Evolutionary conservation across 257 asterid genomes (phyloP).

Genomic region (Solanum verrucosum): DNA sequence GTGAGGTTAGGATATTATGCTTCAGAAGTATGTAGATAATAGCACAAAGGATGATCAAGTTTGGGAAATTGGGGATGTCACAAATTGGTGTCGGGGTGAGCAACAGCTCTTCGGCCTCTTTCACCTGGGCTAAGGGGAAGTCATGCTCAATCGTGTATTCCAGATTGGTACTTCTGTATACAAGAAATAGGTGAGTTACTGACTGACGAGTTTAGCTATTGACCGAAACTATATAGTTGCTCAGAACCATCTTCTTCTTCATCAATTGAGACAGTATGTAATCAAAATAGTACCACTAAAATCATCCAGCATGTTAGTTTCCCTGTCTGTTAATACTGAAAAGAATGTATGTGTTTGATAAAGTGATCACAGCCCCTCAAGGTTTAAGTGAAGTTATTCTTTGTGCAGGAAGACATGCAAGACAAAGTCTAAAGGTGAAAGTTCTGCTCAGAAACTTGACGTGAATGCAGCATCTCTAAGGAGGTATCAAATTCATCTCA

Average conservation of each 20-base stretch:
- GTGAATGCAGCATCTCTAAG: constrained; percentile 15
- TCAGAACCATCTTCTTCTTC: neutral
- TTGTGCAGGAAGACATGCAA: constrained; percentile 44
- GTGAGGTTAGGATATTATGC: too few relatives aligned
- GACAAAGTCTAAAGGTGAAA: constrained; percentile 12
- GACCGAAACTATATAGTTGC: neutral
- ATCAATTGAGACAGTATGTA: neutral
- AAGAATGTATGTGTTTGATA: neutral
- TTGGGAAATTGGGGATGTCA: neutral
- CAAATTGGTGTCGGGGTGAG: neutral
- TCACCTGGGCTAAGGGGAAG: neutral
- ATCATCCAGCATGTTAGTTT: neutral
- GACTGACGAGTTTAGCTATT: neutral
- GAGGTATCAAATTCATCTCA: constrained; percentile 27
- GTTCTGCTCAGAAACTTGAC: constrained; percentile 28
- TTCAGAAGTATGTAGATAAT: neutral
- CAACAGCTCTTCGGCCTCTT: neutral
- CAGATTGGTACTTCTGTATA: neutral
- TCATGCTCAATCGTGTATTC: neutral
- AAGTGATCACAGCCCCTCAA: neutral
- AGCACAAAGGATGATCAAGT: neutral
- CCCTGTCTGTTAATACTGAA: neutral
- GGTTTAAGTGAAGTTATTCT: neutral
- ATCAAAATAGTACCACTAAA: neutral
- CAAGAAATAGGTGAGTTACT: neutral